These are phyloP conservation scores for Thermothelomyces thermophilus DNA, from an alignment of 2,329 filamentous ascomycete genomes.

Conservation along the genomic window DNA sequence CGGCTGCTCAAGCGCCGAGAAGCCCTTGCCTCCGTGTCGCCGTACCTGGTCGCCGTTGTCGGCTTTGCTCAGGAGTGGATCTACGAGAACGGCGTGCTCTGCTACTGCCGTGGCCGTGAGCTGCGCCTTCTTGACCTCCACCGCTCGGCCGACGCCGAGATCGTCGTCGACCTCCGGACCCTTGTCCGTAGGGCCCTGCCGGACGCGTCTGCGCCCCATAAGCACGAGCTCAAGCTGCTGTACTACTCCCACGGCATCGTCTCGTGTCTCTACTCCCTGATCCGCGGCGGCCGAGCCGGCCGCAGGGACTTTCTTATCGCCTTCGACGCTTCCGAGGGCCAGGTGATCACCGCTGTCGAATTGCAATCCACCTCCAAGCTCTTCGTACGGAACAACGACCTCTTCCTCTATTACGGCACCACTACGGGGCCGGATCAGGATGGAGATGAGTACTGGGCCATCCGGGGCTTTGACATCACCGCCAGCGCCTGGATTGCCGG, in stretches of 20 bases:
- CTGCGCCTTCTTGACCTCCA: slow-evolving; percentile 57
- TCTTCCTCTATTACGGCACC: slow-evolving; percentile 61
- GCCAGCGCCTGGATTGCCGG: slow-evolving; percentile 35
- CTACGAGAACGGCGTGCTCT: slow-evolving; percentile 58
- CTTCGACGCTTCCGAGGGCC: slow-evolving; percentile 36
- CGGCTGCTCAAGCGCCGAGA: slow-evolving; percentile 53
- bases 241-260: slow-evolving; percentile 52
- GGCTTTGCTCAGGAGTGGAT: slow-evolving; percentile 55
- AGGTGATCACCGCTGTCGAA: slow-evolving; percentile 36
- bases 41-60: slow-evolving; percentile 55
- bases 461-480: slow-evolving; percentile 47
- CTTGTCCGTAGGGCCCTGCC: slow-evolving; percentile 34
- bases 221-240: slow-evolving; percentile 47
- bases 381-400: slow-evolving; percentile 59
- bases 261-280: slow-evolving; percentile 49
- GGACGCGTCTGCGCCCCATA: slow-evolving; percentile 30
- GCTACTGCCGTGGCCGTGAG: slow-evolving; percentile 46
- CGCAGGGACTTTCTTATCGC: slow-evolving; percentile 46
- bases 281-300: slow-evolving; percentile 25
- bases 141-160: slow-evolving; percentile 40
- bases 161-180: slow-evolving; percentile 47
- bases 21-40: slow-evolving; percentile 54
- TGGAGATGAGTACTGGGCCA: slow-evolving; percentile 56
- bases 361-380: slow-evolving; percentile 47
- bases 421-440: slow-evolving; percentile 48